Evolutionary conservation across 495 filamentous ascomycete genomes (phyloP), one percentile per base, ranked within the genome.

Genomic region (Amorphotheca resinae): DNA sequence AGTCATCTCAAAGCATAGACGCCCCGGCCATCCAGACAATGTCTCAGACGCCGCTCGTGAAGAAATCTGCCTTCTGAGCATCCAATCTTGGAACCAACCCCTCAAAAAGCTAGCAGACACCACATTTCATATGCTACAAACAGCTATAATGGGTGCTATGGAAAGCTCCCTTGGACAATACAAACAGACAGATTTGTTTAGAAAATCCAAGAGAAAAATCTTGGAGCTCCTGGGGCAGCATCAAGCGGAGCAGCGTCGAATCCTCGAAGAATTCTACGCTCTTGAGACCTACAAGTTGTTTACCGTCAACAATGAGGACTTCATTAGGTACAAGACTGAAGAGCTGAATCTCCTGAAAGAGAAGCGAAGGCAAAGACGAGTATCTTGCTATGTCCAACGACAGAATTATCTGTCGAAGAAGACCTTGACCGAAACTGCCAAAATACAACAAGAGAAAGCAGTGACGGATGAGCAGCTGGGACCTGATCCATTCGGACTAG

Each of bases 401-500:
- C 23, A 39, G 14, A 16, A 4, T 6, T 8, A n/a, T 4, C 7
- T 15, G 6, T 21, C 16, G 12, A n/a, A 16, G 7, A 46, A 33
- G 18, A 42, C 28, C 25, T 16, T 22, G 20, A 34, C 1, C 11
- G 31, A 37, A n/a, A 17, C 33, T 15, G 14, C 15, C 2, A 63
- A 68, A 31, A 57, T 42, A 43, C 25, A 53, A 59, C 25, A 45
- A 49, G 0, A 55, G 52, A 45, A 44, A 41, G 2, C 44, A 9
- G 32, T 51, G 18, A 49, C 15, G 18, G 44, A 52, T 30, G 48
- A 57, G 22, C 43, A 67, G 1, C 46, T 65, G 4, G 48, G 51
- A 2, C 58, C 58, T 4, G 71, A 75, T 51, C 55, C 59, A 3
- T 73, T 64, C 38, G 57, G 64, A 7, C 52, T 54, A 0, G 72